Conservation (phyloP, 805 yeast species). For the Clavispora phyllophila region DNA sequence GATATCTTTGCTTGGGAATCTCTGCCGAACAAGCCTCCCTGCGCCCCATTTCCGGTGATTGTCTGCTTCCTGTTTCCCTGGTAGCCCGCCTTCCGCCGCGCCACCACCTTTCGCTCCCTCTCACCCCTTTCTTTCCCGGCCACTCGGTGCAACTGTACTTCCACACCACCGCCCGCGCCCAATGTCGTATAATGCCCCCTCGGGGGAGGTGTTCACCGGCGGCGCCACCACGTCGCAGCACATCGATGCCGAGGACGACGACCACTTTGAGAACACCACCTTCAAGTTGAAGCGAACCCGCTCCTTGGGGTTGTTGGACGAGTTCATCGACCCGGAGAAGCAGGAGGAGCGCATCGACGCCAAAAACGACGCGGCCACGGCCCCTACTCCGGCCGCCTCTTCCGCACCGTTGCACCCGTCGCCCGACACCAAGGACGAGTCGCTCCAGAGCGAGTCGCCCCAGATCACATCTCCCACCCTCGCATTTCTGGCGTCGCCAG, state of each 20-base stretch:
- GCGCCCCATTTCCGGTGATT: neutral
- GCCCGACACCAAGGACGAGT: neutral
- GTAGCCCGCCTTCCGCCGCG: neutral
- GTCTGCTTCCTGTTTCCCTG: neutral
- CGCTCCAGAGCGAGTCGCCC: neutral
- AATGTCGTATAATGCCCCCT: slow-evolving; percentile 2
- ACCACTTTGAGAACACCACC: slow-evolving; percentile 63
- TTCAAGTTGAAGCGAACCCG: slow-evolving; percentile 77
- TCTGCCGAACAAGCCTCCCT: neutral
- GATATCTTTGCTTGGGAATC: neutral
- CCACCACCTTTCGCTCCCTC: neutral
- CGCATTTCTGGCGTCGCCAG: slow-evolving; percentile 23
- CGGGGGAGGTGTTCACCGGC: slow-evolving; percentile 39
- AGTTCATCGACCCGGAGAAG: slow-evolving; percentile 46
- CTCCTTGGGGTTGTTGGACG: slow-evolving; percentile 76
- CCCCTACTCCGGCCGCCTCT: neutral
- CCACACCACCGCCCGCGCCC: neutral
- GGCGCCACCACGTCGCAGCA: slow-evolving; percentile 63
- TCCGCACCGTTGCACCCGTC: neutral
- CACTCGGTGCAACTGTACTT: neutral
- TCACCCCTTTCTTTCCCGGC: neutral
- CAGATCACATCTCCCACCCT: slow-evolving; percentile 2
- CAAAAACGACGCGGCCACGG: slow-evolving; percentile 4
- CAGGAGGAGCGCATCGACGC: slow-evolving; percentile 12
- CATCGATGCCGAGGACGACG: slow-evolving; percentile 66